Conservation (phyloP, 495 filamentous ascomycete genomes). For the Acidiella bohemica region DNA sequence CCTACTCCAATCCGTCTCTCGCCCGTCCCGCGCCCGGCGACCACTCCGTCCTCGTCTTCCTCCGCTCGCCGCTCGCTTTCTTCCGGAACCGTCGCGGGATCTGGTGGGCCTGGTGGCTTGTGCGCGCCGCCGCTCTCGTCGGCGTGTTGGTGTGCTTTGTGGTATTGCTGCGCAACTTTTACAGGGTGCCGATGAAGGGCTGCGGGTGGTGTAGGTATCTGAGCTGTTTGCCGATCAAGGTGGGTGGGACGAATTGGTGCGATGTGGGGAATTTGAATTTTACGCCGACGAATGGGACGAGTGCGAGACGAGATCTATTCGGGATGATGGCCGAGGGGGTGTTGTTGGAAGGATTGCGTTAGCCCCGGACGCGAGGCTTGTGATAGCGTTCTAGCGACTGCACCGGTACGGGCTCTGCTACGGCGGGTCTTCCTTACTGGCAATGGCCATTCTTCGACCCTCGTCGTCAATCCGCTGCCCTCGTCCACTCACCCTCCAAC, state of each 20-base stretch:
- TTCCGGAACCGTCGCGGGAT: constrained; percentile 83
- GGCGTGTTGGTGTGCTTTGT: constrained; percentile 70
- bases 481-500: no score
- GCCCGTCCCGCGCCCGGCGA: not conserved
- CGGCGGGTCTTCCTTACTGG: no score
- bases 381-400: no score
- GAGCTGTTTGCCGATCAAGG: constrained; percentile 49
- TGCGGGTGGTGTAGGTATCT: constrained; percentile 91
- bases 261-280: constrained; percentile 21
- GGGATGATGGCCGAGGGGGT: not conserved
- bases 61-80: constrained; percentile 60
- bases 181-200: constrained; percentile 50
- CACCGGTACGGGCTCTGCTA: no score
- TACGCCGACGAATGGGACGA: constrained; percentile 7
- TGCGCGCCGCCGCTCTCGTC: constrained; percentile 66
- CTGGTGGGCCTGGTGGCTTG: constrained; percentile 97
- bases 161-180: constrained; percentile 77
- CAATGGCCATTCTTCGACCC: no score
- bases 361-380: no score
- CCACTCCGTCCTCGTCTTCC: constrained; percentile 39
- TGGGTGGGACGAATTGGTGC: constrained; percentile 20
- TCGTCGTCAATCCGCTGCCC: no score
- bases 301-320: not conserved
- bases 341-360: no score
- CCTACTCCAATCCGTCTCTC: not conserved